Evolutionary conservation across 2,329 filamentous ascomycete genomes (phyloP), one percentile per base, ranked within the genome.

Genomic region (Xylaria sp.): DNA sequence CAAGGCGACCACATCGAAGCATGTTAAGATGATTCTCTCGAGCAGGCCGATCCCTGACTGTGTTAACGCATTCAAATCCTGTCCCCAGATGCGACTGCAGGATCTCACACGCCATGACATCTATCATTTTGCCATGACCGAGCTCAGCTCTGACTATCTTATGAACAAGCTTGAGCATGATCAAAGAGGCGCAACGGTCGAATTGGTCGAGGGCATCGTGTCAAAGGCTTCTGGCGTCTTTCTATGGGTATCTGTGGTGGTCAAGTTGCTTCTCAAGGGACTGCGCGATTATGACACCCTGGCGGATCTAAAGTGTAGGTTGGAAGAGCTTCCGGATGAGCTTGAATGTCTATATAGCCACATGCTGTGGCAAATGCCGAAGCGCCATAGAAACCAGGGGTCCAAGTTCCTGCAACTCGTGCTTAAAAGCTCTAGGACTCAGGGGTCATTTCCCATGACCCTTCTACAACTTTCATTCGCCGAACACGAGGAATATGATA

Each of bases 91-190:
- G 11, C 44, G 5, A 17, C 55, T 64, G 7, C 54, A 64, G 29
- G 61, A 63, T 17, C 54, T 63, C 25, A 63, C 53, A 1, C 20
- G 5, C 10, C 31, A n/a, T 29, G 53, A 58, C 29, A 57, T 63
- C 36, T 51, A 15, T 29, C 27, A 51, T 51, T 17, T 6, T n/a
- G 20, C 33, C 49, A 51, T 33, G 27, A n/a, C n/a, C n/a, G n/a
- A n/a, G n/a, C n/a, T n/a, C n/a, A n/a, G n/a, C n/a, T n/a, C n/a
- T n/a, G n/a, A n/a, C n/a, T n/a, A n/a, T n/a, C n/a, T n/a, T n/a
- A n/a, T n/a, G n/a, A n/a, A n/a, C n/a, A n/a, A n/a, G n/a, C n/a
- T n/a, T n/a, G n/a, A n/a, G n/a, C n/a, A n/a, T n/a, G n/a, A n/a
- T n/a, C n/a, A n/a, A n/a, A n/a, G n/a, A n/a, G n/a, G 25, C 33